Evolutionary conservation across 2,329 filamentous ascomycete genomes (phyloP).

Genomic region (Nothomitra cinnamomea): DNA sequence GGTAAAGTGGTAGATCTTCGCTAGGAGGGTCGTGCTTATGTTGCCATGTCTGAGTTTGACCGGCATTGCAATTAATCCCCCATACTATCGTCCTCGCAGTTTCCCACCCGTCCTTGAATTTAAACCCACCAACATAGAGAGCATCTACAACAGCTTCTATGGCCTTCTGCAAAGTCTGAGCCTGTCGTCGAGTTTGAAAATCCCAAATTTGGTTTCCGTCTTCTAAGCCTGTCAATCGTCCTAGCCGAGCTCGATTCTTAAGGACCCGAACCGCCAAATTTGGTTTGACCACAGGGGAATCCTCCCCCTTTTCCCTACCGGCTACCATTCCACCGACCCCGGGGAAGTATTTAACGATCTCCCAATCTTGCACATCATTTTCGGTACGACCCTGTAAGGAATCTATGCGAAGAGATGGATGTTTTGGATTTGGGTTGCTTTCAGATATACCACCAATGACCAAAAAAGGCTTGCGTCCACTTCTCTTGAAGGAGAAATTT

Average conservation of each 20-base stretch:
- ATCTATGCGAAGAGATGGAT: too few relatives aligned
- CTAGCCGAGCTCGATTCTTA: neutral
- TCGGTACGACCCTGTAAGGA: too few relatives aligned
- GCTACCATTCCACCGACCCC: too few relatives aligned
- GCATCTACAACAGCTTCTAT: neutral
- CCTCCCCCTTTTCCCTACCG: too few relatives aligned
- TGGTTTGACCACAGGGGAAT: constrained; percentile 11
- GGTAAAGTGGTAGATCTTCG: neutral
- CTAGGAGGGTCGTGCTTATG: neutral
- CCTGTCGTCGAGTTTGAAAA: neutral
- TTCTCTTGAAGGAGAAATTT: too few relatives aligned
- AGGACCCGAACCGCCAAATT: neutral
- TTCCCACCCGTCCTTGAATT: neutral
- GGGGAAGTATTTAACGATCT: too few relatives aligned
- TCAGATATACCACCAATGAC: too few relatives aligned
- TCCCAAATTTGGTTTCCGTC: neutral
- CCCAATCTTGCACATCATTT: too few relatives aligned
- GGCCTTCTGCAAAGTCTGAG: neutral
- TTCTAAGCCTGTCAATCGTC: neutral
- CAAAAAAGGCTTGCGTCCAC: too few relatives aligned
- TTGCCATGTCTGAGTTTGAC: too few relatives aligned
- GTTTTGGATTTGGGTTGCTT: too few relatives aligned
- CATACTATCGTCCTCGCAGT: neutral
- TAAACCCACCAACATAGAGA: neutral
- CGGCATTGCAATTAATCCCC: neutral